phyloP scores from a whole-genome alignment of 202 grass and related monocot species.

The Setaria viridis region DNA sequence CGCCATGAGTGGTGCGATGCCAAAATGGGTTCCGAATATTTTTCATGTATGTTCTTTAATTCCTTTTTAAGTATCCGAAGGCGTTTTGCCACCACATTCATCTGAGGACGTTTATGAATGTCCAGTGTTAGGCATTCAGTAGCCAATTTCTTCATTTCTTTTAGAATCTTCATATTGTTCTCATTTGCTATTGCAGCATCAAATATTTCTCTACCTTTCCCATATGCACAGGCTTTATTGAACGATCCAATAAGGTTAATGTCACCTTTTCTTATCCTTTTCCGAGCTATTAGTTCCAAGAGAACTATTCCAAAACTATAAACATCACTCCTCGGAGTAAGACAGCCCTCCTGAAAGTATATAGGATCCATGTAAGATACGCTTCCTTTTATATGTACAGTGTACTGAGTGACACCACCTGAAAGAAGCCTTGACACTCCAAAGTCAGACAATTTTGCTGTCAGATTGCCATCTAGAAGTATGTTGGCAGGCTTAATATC shows the following conservation, averaged over 20 bases:
- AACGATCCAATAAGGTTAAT: conserved; percentile 8
- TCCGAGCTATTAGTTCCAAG: conserved; percentile 9
- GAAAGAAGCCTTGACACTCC: conserved; percentile 37
- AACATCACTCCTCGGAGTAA: conserved; percentile 14
- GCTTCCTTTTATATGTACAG: conserved; percentile 11
- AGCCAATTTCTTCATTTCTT: conserved; percentile 15
- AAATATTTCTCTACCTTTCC: conserved; percentile 1
- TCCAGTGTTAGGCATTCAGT: background rate
- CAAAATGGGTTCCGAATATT: background rate
- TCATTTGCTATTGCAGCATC: conserved; percentile 9
- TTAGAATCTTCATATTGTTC: conserved; percentile 24
- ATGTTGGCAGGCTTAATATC: conserved; percentile 73
- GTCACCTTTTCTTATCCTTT: conserved; percentile 27
- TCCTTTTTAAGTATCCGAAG: conserved; percentile 6
- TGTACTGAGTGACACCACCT: conserved; percentile 9
- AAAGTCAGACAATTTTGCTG: conserved; percentile 41
- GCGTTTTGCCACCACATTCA: conserved; percentile 9
- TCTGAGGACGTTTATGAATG: conserved; percentile 4
- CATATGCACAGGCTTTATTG: background rate
- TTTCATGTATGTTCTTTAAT: conserved; percentile 1
- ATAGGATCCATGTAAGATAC: conserved; percentile 9
- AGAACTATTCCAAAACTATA: conserved; percentile 32
- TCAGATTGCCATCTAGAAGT: conserved; percentile 56
- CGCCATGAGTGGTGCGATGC: background rate
- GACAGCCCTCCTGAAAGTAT: background rate